Evolutionary conservation across 352 stramenopile species (phyloP), one percentile per base, ranked within the genome.

Genomic region (Phytopythium helicoides): DNA sequence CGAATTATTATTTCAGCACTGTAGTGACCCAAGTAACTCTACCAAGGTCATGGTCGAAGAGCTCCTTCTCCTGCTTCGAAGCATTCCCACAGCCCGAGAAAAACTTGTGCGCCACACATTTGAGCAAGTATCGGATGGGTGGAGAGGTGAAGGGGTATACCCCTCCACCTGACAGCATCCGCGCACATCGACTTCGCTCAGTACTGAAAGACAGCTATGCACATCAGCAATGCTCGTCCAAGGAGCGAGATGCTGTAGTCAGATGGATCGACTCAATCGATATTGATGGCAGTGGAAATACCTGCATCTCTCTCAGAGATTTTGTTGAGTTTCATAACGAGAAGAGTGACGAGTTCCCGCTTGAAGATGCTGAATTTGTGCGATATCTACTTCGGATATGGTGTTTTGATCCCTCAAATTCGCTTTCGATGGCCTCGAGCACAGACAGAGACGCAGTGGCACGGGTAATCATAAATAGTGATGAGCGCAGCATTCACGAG

Each of bases 331-430:
- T 86, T 38, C 81, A 92, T 40, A 23, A 64, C 3, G 0, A 23
- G n/a, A 56, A 69, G 11, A 92, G 74, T 41, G 78, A 92, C 41
- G 51, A 19, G 15, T 81, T 68, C 42, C 47, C 45, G 5, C 39
- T 59, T 0, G 73, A 87, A 56, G 81, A 91, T 23, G 78, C 74
- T 1, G 72, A 84, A 41, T 91, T 88, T 39, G 60, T 86, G 3
- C 56, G 62, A 9, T 87, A 74, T 45, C 49, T 92, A 8, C 66
- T 87, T 69, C 76, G 76, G 1, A 58, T 85, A 50, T 90, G 76
- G 79, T 52, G 58, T 5, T 79, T 89, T 52, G 62, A 87, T 15
- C 54, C 62, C 3, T 54, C 58, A 12, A 40, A 14, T 4, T 44
- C 18, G 26, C 23, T 37, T 31, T 8, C 28, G n/a, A 49, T 0